Conservation (phyloP, 306 rosid genomes). For the Adenanthera pavonina region DNA sequence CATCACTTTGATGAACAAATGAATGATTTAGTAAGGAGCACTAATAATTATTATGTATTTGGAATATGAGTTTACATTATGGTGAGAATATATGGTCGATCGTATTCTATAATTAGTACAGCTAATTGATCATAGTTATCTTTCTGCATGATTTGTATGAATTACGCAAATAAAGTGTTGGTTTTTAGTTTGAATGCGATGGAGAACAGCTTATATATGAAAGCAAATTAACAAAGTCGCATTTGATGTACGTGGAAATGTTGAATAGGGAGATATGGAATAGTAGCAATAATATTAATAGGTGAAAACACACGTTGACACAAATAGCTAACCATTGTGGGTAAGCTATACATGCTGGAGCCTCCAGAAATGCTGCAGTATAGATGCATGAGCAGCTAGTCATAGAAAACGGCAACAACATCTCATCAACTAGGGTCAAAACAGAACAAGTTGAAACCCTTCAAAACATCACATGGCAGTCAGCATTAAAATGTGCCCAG, state of each 20-base stretch:
- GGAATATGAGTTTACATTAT: neutral
- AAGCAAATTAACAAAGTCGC: neutral
- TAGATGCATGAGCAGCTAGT: neutral
- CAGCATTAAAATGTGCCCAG: neutral
- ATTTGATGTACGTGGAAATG: no score
- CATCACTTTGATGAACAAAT: constrained; percentile 5
- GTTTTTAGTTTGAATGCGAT: neutral
- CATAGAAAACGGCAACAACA: constrained; percentile 15
- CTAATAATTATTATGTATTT: neutral
- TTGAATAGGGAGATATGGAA: no score
- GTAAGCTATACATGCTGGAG: neutral
- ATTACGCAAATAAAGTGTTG: no score
- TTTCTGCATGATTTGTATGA: neutral
- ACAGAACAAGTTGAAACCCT: neutral
- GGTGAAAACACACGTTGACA: neutral
- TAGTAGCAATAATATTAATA: neutral
- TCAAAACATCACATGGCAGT: neutral
- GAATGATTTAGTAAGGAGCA: neutral
- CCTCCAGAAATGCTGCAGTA: neutral
- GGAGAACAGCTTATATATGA: neutral
- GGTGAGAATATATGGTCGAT: neutral
- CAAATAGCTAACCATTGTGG: neutral
- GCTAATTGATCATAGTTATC: no score
- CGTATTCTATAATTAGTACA: no score
- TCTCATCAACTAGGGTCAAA: neutral